Percentiles rank a stretch among this genome's conserved stretches.
phyloP scores from a whole-genome alignment of 768 basidiomycete genomes.

The Lactarius trivialis region DNA sequence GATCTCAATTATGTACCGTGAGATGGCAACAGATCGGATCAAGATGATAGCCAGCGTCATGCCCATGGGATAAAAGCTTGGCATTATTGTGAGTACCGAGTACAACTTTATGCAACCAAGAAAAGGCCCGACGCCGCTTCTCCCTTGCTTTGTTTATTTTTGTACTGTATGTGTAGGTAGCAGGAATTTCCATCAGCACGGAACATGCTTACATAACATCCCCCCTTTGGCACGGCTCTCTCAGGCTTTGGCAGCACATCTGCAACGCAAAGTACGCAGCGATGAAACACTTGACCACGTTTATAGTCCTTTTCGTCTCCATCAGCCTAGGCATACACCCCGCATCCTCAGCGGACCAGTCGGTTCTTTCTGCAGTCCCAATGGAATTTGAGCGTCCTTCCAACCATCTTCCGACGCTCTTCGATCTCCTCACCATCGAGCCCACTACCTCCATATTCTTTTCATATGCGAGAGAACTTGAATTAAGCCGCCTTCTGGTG shows the following conservation, averaged over 20 bases:
- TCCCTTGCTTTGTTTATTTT: too few relatives aligned
- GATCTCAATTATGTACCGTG: too few relatives aligned
- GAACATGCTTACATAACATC: too few relatives aligned
- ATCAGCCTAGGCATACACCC: background rate
- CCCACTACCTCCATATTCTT: constrained; percentile 74
- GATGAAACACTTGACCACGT: constrained; percentile 12
- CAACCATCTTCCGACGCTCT: constrained; percentile 42
- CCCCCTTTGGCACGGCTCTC: background rate
- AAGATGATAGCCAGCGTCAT: too few relatives aligned
- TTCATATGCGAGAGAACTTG: constrained; percentile 70
- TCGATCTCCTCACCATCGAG: constrained; percentile 76
- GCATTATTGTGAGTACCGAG: too few relatives aligned
- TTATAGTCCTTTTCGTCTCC: background rate
- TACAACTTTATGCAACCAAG: too few relatives aligned
- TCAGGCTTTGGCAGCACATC: too few relatives aligned
- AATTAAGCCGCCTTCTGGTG: constrained; percentile 47
- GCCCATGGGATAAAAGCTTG: too few relatives aligned
- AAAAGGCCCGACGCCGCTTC: too few relatives aligned
- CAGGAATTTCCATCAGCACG: too few relatives aligned
- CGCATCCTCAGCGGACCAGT: constrained; percentile 6
- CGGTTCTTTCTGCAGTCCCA: background rate
- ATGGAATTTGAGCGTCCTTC: constrained; percentile 4
- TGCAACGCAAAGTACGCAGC: background rate
- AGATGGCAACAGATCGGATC: too few relatives aligned
- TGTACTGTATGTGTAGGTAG: too few relatives aligned